These are phyloP conservation scores for Ploettnerulaceae sp. DNA, from an alignment of 2,329 filamentous ascomycete genomes.

Conservation along the genomic window DNA sequence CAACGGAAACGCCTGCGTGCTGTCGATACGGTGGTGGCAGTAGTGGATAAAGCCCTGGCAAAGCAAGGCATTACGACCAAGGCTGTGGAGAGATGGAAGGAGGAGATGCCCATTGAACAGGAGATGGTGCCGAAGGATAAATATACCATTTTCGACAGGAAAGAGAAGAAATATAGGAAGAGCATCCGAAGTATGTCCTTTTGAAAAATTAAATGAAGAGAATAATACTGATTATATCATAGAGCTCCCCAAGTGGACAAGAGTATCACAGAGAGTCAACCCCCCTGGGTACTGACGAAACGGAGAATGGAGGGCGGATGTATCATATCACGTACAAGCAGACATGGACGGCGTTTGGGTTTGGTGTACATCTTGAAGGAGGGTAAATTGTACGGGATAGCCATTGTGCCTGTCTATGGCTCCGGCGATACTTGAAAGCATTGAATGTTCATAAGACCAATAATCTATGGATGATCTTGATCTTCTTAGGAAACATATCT, in stretches of 20 bases:
- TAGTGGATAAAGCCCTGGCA: slow-evolving; percentile 71
- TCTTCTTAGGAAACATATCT: neutral
- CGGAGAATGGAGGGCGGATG: slow-evolving; percentile 10
- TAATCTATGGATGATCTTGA: slow-evolving; percentile 1
- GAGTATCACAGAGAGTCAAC: slow-evolving; percentile 89
- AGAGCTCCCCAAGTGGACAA: slow-evolving; percentile 91
- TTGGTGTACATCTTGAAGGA: slow-evolving; percentile 19
- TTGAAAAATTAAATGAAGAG: neutral
- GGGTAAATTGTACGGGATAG: no score
- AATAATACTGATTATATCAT: slow-evolving; percentile 18
- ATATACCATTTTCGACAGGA: slow-evolving; percentile 96
- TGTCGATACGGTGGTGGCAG: slow-evolving; percentile 83
- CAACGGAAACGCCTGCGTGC: slow-evolving; percentile 77
- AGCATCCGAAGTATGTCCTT: slow-evolving; percentile 83
- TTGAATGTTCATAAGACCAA: slow-evolving; percentile 1
- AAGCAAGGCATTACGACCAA: slow-evolving; percentile 68
- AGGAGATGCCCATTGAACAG: slow-evolving; percentile 89
- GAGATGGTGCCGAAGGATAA: slow-evolving; percentile 97
- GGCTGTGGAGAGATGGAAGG: slow-evolving; percentile 84
- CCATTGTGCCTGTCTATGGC: no score
- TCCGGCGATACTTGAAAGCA: neutral
- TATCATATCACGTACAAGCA: slow-evolving; percentile 26
- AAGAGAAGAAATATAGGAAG: slow-evolving; percentile 93
- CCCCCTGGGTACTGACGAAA: slow-evolving; percentile 74
- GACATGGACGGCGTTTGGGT: slow-evolving; percentile 30